A percentile compares a stretch with the other conserved stretches of the same genome.
Conservation (phyloP, 306 rosid genomes). For the Hippophae rhamnoides region DNA sequence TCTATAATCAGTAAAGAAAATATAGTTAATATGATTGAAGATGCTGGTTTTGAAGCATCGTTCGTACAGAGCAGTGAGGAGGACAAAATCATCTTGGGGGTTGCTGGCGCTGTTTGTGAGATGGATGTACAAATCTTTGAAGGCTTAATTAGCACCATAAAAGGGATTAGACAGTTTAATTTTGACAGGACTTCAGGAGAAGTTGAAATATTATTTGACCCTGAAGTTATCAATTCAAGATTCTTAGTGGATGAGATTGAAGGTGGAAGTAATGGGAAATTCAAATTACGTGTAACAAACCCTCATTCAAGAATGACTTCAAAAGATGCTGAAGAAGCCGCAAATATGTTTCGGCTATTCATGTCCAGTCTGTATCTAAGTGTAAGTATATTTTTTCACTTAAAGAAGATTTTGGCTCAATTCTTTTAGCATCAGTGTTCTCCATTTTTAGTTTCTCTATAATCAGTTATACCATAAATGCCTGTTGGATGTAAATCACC, state of each 20-base stretch:
- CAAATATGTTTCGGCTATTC: constrained; percentile 68
- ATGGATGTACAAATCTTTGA: constrained; percentile 55
- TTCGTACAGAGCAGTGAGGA: constrained; percentile 80
- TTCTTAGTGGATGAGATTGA: constrained; percentile 77
- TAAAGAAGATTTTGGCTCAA: neutral
- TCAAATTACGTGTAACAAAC: constrained; percentile 58
- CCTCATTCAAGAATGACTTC: constrained; percentile 77
- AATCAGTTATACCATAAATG: neutral
- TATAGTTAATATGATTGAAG: constrained; percentile 81
- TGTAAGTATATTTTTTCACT: constrained; percentile 43
- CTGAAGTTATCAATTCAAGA: constrained; percentile 73
- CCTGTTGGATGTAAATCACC: neutral
- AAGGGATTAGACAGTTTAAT: constrained; percentile 60
- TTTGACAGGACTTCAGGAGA: constrained; percentile 49
- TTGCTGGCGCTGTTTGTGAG: constrained; percentile 53
- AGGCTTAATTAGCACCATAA: constrained; percentile 49
- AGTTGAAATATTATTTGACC: constrained; percentile 74
- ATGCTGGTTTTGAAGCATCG: constrained; percentile 86
- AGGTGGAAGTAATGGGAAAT: constrained; percentile 53
- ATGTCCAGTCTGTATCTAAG: constrained; percentile 73
- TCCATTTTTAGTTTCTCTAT: neutral
- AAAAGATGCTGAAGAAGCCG: constrained; percentile 57
- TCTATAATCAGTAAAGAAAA: constrained; percentile 59
- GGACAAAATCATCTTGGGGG: constrained; percentile 59
- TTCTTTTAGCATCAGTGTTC: neutral